Evolutionary conservation across 148 eudicot genomes (phyloP), one percentile per base, ranked within the genome.

Genomic region (Vaccinium myrtillus): DNA sequence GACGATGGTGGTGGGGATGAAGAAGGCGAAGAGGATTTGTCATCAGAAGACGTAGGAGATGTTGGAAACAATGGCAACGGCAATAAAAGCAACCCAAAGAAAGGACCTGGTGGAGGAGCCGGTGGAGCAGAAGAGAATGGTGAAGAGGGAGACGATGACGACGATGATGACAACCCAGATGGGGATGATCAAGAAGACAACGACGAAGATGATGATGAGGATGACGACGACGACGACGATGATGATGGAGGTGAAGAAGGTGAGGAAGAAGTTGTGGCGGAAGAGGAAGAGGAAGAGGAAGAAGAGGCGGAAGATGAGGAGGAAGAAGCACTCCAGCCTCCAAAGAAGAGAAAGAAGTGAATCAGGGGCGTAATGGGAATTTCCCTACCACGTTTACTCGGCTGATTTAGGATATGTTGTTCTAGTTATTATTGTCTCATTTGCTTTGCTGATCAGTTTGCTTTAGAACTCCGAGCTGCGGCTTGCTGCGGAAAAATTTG

Each of bases 331-430:
- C 82, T 87, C 58, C 89, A 87, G 55, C 89, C 89, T n/a, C 89
- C 89, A 21, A 87, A 84, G 89, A 87, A 87, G 82, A 81, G 87
- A 71, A 87, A 81, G 89, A 87, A 87, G 84, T 87, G 63, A 81
- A 53, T 27, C 5, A 1, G 11, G 36, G 36, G 77, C 43, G 1
- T 14, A 3, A 14, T 15, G 16, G n/a, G 5, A 23, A 11, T 55
- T 5, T 21, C 30, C 8, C 82, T 56, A 67, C 69, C 58, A 36
- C 19, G 82, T 16, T 56, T 79, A 36, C 32, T 79, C 36, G 63
- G 61, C 61, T 78, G 14, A 15, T 53, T 53, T 53, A 78, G 63
- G 63, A 23, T 15, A 50, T 8, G 5, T 23, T 78, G 48, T 78
- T 78, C 59, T 21, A 23, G 18, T 23, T 25, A 39, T 77, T 19